A percentile compares a stretch with the other conserved stretches of the same genome.
Evolutionary conservation across 257 asterid species (phyloP).

Genomic region (Scutellaria galericulata): DNA sequence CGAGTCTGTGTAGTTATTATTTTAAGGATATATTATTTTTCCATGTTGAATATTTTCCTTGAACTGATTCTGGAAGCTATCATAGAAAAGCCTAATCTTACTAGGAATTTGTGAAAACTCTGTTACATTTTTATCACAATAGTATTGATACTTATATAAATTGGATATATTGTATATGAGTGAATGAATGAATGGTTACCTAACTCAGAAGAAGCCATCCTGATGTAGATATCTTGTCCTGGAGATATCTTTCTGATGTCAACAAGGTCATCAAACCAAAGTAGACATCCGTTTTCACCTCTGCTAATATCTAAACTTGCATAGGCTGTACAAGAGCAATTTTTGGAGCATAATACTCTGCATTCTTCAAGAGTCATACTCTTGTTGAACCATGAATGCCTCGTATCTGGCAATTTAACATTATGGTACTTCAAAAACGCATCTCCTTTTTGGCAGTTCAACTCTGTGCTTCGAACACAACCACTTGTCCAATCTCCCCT

Average conservation of each 20-base stretch:
- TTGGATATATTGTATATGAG: too few species aligned
- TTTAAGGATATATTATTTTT: constrained; percentile 5
- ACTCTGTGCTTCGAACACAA: constrained; percentile 3
- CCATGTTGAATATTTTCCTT: not conserved
- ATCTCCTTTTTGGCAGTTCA: constrained; percentile 14
- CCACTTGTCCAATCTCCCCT: constrained; percentile 19
- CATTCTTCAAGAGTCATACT: constrained; percentile 16
- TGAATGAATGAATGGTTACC: constrained; percentile 16
- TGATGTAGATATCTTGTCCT: constrained; percentile 23
- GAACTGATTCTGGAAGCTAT: too few species aligned
- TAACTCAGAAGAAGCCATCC: constrained; percentile 35
- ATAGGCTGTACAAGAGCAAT: constrained; percentile 20
- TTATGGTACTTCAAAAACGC: constrained; percentile 18
- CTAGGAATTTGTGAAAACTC: not conserved
- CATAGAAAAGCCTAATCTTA: not conserved
- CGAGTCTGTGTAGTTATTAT: not conserved
- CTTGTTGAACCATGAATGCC: not conserved
- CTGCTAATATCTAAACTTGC: constrained; percentile 14
- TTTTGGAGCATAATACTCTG: not conserved
- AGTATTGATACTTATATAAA: too few species aligned
- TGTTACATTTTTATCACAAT: not conserved
- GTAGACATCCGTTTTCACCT: constrained; percentile 21
- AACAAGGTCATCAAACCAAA: constrained; percentile 30
- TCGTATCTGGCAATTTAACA: constrained; percentile 13
- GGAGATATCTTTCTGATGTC: not conserved